These are phyloP conservation scores for Chenopodium formosanum DNA, from an alignment of 148 eudicot species.

Conservation along the genomic window DNA sequence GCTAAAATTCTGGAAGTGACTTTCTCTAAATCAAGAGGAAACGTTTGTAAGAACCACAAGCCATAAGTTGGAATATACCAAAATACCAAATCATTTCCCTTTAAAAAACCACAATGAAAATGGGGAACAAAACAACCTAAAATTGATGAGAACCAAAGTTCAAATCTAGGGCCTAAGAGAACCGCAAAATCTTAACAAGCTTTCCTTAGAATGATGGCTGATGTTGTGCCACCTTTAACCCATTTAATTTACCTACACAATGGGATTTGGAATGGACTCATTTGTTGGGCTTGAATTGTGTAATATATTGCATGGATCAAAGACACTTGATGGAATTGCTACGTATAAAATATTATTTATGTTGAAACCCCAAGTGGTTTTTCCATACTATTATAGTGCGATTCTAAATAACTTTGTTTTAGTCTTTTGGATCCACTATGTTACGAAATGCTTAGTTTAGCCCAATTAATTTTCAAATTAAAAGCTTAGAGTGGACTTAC, in stretches of 20 bases:
- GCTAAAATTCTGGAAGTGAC: conserved; percentile 93
- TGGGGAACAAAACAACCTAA: background rate
- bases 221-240: background rate
- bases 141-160: background rate
- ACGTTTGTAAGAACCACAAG: conserved; percentile 13
- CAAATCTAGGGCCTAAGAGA: background rate
- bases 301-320: too few species aligned
- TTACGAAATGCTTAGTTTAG: too few species aligned
- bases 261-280: background rate
- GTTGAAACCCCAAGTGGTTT: background rate
- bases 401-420: too few species aligned
- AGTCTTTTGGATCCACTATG: background rate
- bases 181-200: background rate
- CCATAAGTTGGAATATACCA: background rate
- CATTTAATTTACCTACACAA: background rate
- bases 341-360: too few species aligned
- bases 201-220: background rate
- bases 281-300: background rate
- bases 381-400: background rate
- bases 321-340: too few species aligned
- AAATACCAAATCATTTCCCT: background rate
- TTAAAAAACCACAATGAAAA: background rate
- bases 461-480: background rate
- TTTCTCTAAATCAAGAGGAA: conserved; percentile 55
- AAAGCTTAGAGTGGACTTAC: background rate